Conservation (phyloP, 2,329 filamentous ascomycete genomes). For the Curvularia spicifera region DNA sequence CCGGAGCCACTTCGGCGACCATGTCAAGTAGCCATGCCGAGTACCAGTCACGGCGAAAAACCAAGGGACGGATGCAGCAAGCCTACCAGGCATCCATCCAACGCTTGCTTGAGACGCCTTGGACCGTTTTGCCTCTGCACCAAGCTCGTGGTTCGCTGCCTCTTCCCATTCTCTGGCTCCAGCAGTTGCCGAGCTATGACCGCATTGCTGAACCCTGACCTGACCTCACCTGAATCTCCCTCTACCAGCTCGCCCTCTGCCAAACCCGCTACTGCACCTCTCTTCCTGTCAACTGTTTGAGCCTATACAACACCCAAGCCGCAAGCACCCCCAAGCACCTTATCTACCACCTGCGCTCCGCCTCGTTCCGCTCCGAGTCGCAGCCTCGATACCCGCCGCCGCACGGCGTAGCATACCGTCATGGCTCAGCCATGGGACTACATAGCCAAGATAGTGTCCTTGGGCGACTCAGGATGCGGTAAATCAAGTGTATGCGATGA, state of each 20-base stretch:
- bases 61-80: neutral
- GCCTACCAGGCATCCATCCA: neutral
- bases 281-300: neutral
- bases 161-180: constrained; percentile 2
- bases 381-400: neutral
- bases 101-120: neutral
- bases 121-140: neutral
- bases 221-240: constrained; percentile 9
- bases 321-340: neutral
- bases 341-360: neutral
- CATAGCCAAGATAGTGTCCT: constrained; percentile 97
- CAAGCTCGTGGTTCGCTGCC: constrained; percentile 1
- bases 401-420: constrained; percentile 18
- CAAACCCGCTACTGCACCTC: neutral
- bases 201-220: constrained; percentile 23
- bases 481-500: constrained; percentile 71
- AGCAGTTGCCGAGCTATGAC: constrained; percentile 25
- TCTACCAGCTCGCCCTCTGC: constrained; percentile 12
- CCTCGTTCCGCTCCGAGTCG: neutral
- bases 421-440: constrained; percentile 86
- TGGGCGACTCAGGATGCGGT: constrained; percentile 94
- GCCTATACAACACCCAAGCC: neutral
- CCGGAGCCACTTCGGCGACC: neutral
- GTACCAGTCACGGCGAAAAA: constrained; percentile 1
- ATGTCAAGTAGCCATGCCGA: neutral